phyloP scores from a whole-genome alignment of 495 filamentous ascomycete genomes.

The Haplographium delicatum region DNA sequence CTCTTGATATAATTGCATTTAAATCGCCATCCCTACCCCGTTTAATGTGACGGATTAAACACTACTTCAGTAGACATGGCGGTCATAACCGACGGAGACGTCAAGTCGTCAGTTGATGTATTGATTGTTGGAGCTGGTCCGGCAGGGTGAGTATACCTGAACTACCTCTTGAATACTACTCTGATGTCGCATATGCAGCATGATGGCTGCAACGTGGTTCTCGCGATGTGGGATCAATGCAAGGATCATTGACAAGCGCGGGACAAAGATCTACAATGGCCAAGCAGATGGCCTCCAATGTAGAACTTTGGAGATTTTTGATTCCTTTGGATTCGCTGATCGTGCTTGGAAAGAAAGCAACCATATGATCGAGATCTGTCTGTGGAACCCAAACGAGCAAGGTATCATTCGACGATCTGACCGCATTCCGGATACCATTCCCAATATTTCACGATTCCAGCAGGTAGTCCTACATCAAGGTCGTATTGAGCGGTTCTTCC shows the following conservation, averaged over 20 bases:
- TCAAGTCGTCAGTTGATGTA: conserved; percentile 36
- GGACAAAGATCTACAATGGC: conserved; percentile 47
- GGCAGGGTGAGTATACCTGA: conserved; percentile 35
- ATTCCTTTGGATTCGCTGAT: conserved; percentile 60
- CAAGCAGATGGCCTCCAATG: conserved; percentile 58
- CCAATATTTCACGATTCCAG: conserved; percentile 46
- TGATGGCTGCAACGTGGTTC: conserved; percentile 62
- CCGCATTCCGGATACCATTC: conserved; percentile 46
- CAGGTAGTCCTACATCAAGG: conserved; percentile 50
- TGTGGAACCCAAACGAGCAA: conserved; percentile 43
- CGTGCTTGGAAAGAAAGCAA: conserved; percentile 55
- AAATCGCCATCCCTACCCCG: too few relatives aligned
- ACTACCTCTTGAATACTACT: neutral
- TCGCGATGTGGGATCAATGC: conserved; percentile 53
- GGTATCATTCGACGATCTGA: conserved; percentile 49
- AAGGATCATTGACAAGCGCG: conserved; percentile 57
- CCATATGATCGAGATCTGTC: conserved; percentile 42
- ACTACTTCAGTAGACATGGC: neutral
- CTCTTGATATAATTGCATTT: too few relatives aligned
- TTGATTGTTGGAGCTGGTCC: conserved; percentile 67
- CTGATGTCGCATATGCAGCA: conserved; percentile 22
- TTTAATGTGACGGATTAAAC: too few relatives aligned
- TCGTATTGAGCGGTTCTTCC: conserved; percentile 50
- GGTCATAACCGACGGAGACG: neutral
- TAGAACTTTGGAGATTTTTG: conserved; percentile 32